A percentile compares a stretch with the other conserved stretches of the same genome.
Conservation (phyloP, 1,139 yeast genomes). For the Blastobotrys petasosporus region DNA sequence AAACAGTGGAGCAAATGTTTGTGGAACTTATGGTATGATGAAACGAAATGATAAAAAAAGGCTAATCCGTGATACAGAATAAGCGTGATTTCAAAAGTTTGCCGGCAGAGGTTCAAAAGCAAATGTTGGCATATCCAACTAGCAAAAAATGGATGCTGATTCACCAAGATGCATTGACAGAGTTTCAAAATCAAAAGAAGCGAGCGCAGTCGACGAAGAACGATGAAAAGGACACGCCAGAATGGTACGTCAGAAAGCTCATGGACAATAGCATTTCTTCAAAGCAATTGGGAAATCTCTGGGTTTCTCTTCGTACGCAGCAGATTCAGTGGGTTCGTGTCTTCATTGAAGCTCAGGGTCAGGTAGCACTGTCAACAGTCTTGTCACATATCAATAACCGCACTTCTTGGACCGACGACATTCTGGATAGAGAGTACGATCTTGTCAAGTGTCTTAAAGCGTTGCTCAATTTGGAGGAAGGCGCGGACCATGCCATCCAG, state of each 20-base stretch:
- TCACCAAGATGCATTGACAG: slow-evolving; percentile 79
- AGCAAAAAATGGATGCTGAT: slow-evolving; percentile 91
- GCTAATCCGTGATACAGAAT: slow-evolving; percentile 50
- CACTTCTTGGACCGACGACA: slow-evolving; percentile 34
- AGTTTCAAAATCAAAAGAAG: slow-evolving; percentile 54
- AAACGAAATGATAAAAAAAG: no score
- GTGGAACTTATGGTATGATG: slow-evolving; percentile 32
- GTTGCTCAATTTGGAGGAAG: slow-evolving; percentile 49
- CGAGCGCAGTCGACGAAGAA: slow-evolving; percentile 31
- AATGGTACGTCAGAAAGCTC: slow-evolving; percentile 68
- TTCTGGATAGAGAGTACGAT: slow-evolving; percentile 53
- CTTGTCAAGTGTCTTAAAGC: slow-evolving; percentile 60
- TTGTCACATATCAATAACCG: slow-evolving; percentile 41
- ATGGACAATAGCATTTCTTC: slow-evolving; percentile 64
- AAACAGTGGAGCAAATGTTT: slow-evolving; percentile 34
- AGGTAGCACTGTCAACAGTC: slow-evolving; percentile 67
- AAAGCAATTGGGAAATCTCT: slow-evolving; percentile 70
- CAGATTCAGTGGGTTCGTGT: slow-evolving; percentile 85
- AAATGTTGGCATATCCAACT: slow-evolving; percentile 66
- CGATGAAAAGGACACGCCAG: slow-evolving; percentile 52
- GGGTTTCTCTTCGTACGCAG: slow-evolving; percentile 90
- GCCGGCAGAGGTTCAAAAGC: slow-evolving; percentile 71
- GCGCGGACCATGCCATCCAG: slow-evolving; percentile 50
- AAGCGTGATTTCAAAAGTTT: slow-evolving; percentile 76
- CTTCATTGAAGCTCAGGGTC: slow-evolving; percentile 83